Base-by-base conservation (phyloP, 106 monocot species). In the Dendrobium nobile region DNA sequence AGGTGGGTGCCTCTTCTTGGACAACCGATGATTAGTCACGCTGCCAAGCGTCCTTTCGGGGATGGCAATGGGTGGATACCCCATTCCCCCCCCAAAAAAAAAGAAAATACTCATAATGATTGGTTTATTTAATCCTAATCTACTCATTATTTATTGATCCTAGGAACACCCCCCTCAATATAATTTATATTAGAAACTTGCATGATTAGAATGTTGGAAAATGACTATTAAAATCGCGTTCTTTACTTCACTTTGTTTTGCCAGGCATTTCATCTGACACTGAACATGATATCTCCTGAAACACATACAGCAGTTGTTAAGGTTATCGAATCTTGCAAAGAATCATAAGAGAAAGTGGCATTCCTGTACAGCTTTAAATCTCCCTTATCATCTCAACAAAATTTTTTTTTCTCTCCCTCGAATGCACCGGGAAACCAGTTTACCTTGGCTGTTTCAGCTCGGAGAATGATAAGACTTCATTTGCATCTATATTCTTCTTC, bases 201-300 rank as follows among this genome's bases (percentile, higher is more conserved):
- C 51, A 10, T 51, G 15, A 51, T 51, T 10, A 3, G 13, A 51
- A 15, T 13, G 3, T 13, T 51, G 51, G 51, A 51, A 61, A 61
- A 45, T 61, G 22, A 61, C n/a, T n/a, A 61, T 6, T 61, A 22
- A 19, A 5, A n/a, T 61, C n/a, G 10, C n/a, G 19, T 61, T 22
- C 61, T 61, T 54, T 54, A 4, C 22, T 61, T 61, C n/a, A 15
- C 67, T 79, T 81, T 70, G 20, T 40, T 73, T 80, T 83, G 75
- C 2, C 86, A 95, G 95, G 87, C 84, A 70, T 95, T 95, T 78
- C 95, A 95, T 85, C 79, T 93, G 88, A 79, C 84, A 40, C 72
- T 96, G 76, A 96, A 91, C 84, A 91, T 96, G 95, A 93, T 96
- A 82, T 84, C 95, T 28, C 85, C 89, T 20, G 95, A 96, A 85